These are phyloP conservation scores for Pyrenophora graminea DNA, from an alignment of 2,329 filamentous ascomycete genomes.

Conservation along the genomic window DNA sequence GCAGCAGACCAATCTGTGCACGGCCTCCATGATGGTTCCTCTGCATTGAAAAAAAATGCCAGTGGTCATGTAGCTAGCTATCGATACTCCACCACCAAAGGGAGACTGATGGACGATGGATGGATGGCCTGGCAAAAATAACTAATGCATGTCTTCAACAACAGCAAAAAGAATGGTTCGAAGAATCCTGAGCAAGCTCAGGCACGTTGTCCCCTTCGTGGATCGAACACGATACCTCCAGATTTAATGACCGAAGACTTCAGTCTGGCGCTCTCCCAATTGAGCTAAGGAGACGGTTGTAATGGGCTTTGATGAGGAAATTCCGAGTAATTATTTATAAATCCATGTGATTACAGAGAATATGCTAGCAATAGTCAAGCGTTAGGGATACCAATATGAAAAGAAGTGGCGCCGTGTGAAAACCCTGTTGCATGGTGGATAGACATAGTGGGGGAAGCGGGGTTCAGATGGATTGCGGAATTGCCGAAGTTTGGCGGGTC, in stretches of 20 bases:
- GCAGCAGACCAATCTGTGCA: no score
- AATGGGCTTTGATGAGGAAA: slow-evolving; percentile 6
- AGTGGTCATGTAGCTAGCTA: no score
- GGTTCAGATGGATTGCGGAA: neutral
- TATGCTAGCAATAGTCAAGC: no score
- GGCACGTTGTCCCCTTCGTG: slow-evolving; percentile 25
- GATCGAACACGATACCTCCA: slow-evolving; percentile 26
- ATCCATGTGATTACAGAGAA: no score
- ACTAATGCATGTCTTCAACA: no score
- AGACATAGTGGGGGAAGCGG: slow-evolving; percentile 7
- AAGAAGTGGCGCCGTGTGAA: neutral
- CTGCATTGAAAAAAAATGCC: neutral
- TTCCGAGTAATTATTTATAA: no score
- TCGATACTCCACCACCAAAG: neutral
- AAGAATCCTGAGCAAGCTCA: slow-evolving; percentile 18
- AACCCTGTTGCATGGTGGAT: neutral
- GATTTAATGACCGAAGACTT: slow-evolving; percentile 25
- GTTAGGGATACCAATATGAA: no score
- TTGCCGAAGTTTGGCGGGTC: neutral
- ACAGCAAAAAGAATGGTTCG: slow-evolving; percentile 15
- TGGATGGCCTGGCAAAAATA: no score
- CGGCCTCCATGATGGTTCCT: no score
- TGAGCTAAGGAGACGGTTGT: slow-evolving; percentile 25
- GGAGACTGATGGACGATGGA: neutral
- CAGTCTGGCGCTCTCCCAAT: slow-evolving; percentile 28